These are phyloP conservation scores for Cladosporium sphaerospermum DNA, from an alignment of 2,329 filamentous ascomycete species.

Conservation along the genomic window DNA sequence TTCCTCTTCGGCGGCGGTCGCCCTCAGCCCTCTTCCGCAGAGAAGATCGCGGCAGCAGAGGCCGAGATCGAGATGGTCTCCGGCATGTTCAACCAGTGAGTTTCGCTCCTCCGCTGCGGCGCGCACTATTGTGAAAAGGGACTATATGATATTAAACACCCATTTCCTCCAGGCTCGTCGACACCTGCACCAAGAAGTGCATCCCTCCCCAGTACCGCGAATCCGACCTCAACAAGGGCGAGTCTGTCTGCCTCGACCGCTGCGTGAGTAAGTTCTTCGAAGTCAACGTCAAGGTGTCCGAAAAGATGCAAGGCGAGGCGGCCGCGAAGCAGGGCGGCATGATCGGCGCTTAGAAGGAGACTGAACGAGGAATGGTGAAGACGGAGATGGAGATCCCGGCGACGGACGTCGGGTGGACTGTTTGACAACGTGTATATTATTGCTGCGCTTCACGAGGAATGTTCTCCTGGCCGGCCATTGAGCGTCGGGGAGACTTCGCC, in stretches of 20 bases:
- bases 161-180: conserved; percentile 52
- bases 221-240: conserved; percentile 95
- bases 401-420: conserved; percentile 5
- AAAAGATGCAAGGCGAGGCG: conserved; percentile 89
- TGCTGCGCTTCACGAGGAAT: neutral
- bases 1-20: conserved; percentile 64
- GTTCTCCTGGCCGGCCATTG: too few species aligned
- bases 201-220: conserved; percentile 90
- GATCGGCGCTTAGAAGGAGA: conserved; percentile 19
- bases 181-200: conserved; percentile 90
- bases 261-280: conserved; percentile 99
- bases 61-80: conserved; percentile 96
- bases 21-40: conserved; percentile 84
- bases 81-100: conserved; percentile 95
- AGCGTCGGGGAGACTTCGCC: too few species aligned
- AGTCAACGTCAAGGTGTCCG: conserved; percentile 93
- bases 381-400: neutral
- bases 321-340: conserved; percentile 54
- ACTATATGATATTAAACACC: neutral
- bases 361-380: neutral
- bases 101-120: neutral
- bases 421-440: conserved; percentile 15
- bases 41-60: conserved; percentile 96
- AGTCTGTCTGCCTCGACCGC: conserved; percentile 95
- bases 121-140: too few species aligned